Evolutionary conservation across 768 basidiomycete genomes (phyloP), one percentile per base, ranked within the genome.

Genomic region (Dioszegia aurantiaca): DNA sequence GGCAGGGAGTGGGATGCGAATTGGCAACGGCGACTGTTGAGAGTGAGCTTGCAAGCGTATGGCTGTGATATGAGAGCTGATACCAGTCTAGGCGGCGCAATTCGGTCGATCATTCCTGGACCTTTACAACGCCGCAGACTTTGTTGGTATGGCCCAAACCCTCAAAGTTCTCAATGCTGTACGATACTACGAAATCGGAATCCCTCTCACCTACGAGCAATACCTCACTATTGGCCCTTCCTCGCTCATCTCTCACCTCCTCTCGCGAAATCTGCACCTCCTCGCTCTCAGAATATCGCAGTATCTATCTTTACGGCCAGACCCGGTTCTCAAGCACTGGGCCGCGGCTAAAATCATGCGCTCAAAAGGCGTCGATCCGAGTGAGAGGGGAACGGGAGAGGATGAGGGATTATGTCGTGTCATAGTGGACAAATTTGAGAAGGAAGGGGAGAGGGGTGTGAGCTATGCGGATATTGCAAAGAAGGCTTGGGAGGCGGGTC

Each of bases 391-490:
- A 56, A 78, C 79, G 2, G 85, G 85, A 12, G 78, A 85, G 12
- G 92, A 95, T 64, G 87, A 87, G 36, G 86, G 85, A 41, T 80
- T 94, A 11, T 92, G 90, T 70, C 80, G 80, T 46, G 76, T 84
- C 57, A 94, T 99, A 58, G 92, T 97, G 4, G 85, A 86, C 67
- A 97, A 98, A 74, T 91, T 97, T 51, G 83, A 88, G 72, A 84
- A 83, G 56, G 80, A 93, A 37, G 89, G 89, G 8, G 72, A 74
- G 51, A 65, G 69, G 17, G 84, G 86, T 14, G 90, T 95, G 17
- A 90, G 88, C 69, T 97, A 91, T 74, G 92, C 93, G 9, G 94
- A 95, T 59, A 91, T 98, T 63, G 92, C 95, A 3, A 86, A 85
- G 75, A 85, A 86, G 44, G 93, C 94, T 28, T 98, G 93, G 92